Evolutionary conservation across 169 alveolate species (phyloP).

Genomic region (Eimeria tenella): DNA sequence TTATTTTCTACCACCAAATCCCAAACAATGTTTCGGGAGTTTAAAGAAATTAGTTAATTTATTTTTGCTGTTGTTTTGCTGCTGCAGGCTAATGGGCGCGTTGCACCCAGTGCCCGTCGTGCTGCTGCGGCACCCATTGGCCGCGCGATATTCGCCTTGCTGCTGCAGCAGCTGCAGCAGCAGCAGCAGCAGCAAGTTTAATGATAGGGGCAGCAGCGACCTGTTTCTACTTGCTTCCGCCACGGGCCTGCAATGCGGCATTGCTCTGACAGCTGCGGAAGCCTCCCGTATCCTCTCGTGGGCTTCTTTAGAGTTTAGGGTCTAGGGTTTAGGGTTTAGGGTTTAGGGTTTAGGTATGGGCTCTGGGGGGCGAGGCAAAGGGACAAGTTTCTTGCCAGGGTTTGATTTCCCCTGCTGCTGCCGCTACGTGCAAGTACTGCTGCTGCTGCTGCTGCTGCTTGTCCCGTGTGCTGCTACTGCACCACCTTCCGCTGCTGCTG

Average conservation of each 20-base stretch:
- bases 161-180: constrained; percentile 47
- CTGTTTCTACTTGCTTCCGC: constrained; percentile 14
- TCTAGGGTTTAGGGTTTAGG: constrained; percentile 45
- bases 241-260: constrained; percentile 40
- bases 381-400: background rate
- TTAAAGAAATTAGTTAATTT: too few species aligned
- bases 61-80: background rate
- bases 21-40: too few species aligned
- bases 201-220: background rate
- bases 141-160: background rate
- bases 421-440: constrained; percentile 20
- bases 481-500: background rate
- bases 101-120: constrained; percentile 40
- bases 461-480: background rate
- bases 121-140: constrained; percentile 47
- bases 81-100: constrained; percentile 20
- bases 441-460: constrained; percentile 47
- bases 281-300: background rate
- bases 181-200: constrained; percentile 34
- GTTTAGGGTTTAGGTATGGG: background rate
- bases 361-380: background rate
- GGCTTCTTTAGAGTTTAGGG: constrained; percentile 21
- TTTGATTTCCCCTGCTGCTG: background rate
- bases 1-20: too few species aligned
- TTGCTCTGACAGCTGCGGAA: background rate